A percentile compares a stretch with the other conserved stretches of the same genome.
phyloP scores from a whole-genome alignment of 2,329 filamentous ascomycete genomes.

The Paracoccidioides lutzii region DNA sequence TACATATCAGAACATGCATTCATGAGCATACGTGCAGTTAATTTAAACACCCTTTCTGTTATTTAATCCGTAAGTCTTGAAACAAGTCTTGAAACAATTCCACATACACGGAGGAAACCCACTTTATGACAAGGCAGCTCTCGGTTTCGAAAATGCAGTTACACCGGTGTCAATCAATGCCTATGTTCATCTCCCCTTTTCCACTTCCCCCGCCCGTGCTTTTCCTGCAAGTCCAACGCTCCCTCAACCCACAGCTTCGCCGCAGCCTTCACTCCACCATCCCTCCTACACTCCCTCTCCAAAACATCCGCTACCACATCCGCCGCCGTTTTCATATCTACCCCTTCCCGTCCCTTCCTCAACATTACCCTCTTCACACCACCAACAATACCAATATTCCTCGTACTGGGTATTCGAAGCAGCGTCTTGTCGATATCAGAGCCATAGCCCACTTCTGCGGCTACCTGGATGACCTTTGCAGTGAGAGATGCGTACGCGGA shows the following conservation, averaged over 20 bases:
- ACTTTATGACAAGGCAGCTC: neutral
- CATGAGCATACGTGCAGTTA: too few relatives aligned
- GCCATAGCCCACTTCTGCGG: slow-evolving; percentile 61
- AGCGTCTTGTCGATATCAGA: slow-evolving; percentile 72
- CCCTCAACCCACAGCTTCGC: slow-evolving; percentile 41
- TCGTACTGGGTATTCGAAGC: slow-evolving; percentile 58
- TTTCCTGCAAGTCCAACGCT: slow-evolving; percentile 35
- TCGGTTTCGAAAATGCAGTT: neutral
- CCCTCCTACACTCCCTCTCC: slow-evolving; percentile 37
- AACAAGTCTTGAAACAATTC: neutral
- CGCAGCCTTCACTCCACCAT: slow-evolving; percentile 32
- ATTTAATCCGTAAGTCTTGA: neutral
- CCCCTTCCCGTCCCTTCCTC: neutral
- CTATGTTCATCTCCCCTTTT: slow-evolving; percentile 6
- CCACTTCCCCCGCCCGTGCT: slow-evolving; percentile 29
- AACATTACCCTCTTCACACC: slow-evolving; percentile 23
- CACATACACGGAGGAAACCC: neutral
- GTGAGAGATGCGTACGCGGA: slow-evolving; percentile 78
- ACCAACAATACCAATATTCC: slow-evolving; percentile 12
- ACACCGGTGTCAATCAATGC: neutral
- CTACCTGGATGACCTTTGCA: slow-evolving; percentile 59
- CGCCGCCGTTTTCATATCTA: neutral
- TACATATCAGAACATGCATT: neutral
- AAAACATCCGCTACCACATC: slow-evolving; percentile 52
- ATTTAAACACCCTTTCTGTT: neutral